Evolutionary conservation across 441 rosid genomes (phyloP), one percentile per base, ranked within the genome.

Genomic region (Populus hybrid): DNA sequence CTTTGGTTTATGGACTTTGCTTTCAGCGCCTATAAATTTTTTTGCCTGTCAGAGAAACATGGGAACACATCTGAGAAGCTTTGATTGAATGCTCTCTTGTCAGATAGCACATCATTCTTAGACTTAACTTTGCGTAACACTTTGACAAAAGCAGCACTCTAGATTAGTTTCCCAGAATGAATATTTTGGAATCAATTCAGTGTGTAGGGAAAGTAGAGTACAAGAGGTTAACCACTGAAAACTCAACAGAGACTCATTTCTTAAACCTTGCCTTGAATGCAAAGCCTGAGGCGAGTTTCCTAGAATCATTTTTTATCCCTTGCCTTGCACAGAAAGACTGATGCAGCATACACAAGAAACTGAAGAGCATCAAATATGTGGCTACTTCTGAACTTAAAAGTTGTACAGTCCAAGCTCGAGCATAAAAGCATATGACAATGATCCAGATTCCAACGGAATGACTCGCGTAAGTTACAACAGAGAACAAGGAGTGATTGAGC

Each of bases 31-130:
- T 70, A 23, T 64, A n/a, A 66, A 40, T 76, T 53, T 14, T 84
- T 85, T 77, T 80, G 77, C 89, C 91, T 88, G 89, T 77, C 65
- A 73, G 45, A 76, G 29, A 76, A 82, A 79, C 77, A 45, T 23
- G 50, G 66, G 59, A 40, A 7, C 50, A 74, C 68, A 28, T 20
- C 35, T 75, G 23, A 86, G 76, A 74, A 20, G 78, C 59, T 74
- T 75, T 4, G 20, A 71, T 24, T 53, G 24, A 33, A 64, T 6
- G 50, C 7, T 9, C 50, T 42, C 4, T 11, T 42, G 3, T 42
- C 12, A 9, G 1, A 42, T 42, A 42, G 50, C 18, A 10, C 20
- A 56, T 16, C 59, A 59, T 42, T 45, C 18, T 26, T 42, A 42
- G 33, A 24, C n/a, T 28, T 8, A 6, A 6, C 24, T 16, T 26